A percentile compares a stretch with the other conserved stretches of the same genome.
These are phyloP conservation scores for Citrullus mucosospermus DNA, from an alignment of 306 rosid species.

Conservation along the genomic window DNA sequence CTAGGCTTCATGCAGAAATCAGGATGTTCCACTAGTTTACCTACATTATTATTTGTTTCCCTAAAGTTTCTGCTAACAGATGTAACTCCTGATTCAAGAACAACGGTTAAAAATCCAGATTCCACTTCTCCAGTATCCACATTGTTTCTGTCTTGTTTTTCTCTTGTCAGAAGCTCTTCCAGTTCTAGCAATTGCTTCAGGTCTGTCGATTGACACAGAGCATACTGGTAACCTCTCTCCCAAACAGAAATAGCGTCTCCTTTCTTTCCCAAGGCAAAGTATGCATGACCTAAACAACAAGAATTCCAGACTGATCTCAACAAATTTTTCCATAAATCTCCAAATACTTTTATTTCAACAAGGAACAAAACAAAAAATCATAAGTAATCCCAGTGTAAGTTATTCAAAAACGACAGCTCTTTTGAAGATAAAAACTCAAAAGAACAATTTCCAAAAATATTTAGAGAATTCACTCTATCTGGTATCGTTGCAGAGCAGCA, in stretches of 20 bases:
- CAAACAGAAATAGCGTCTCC: slow-evolving; percentile 69
- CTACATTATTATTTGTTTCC: slow-evolving; percentile 19
- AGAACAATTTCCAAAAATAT: background rate
- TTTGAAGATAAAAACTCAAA: background rate
- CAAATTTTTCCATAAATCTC: background rate
- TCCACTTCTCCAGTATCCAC: slow-evolving; percentile 22
- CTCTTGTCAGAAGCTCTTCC: slow-evolving; percentile 54
- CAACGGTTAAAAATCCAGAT: slow-evolving; percentile 11
- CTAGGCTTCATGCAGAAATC: slow-evolving; percentile 23
- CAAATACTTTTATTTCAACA: background rate
- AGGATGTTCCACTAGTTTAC: slow-evolving; percentile 20
- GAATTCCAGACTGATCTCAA: background rate
- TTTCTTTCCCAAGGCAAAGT: slow-evolving; percentile 67
- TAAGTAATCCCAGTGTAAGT: background rate
- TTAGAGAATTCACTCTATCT: background rate
- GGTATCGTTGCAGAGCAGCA: background rate
- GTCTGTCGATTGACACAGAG: slow-evolving; percentile 57
- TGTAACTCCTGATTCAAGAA: slow-evolving; percentile 21
- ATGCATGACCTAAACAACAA: slow-evolving; percentile 50
- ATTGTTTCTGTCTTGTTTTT: slow-evolving; percentile 30
- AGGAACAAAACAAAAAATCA: background rate
- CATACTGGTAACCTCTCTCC: slow-evolving; percentile 82
- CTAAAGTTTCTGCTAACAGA: slow-evolving; percentile 15
- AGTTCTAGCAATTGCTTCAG: slow-evolving; percentile 81
- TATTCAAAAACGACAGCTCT: background rate